Evolutionary conservation across 495 filamentous ascomycete species (phyloP), one percentile per base, ranked within the genome.

Genomic region (Trichoderma gamsii): DNA sequence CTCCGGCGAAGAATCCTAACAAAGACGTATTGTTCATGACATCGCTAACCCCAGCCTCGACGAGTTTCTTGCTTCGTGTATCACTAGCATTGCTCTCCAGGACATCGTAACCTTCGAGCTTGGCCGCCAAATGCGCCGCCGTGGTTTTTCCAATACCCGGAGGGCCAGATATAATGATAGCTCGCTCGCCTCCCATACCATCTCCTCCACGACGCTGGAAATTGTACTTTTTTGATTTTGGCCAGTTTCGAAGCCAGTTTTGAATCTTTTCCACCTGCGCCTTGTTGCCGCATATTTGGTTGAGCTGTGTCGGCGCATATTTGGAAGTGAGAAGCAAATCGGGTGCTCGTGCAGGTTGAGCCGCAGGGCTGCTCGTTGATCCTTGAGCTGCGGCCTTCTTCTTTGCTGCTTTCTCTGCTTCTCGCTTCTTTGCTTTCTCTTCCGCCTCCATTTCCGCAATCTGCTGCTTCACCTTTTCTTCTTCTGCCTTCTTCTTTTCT

Each of bases 121-220:
- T 94, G 2, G 95, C 96, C 11, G 96, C 90, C 5, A 99, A 82
- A 79, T 99, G 95, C 32, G 95, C 95, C 29, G 95, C 93, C 23
- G 96, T 98, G 2, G 95, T 99, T 79, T 99, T 99, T 69, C 95
- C 95, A 76, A 99, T 96, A 15, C 95, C 95, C 44, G 95, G 96
- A 44, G 95, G 94, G 0, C 95, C 95, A 70, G 96, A 89, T 70
- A 99, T 89, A 74, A 97, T 96, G 72, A 96, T 88, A 8, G 93
- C 90, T 66, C 96, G 88, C 72, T 87, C 90, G 0, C 79, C 77
- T 27, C 92, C 94, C 69, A 82, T 87, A 12, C 92, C 94, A 78
- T 98, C 93, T 23, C 89, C 82, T 1, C 95, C 95, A 68, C 85
- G 82, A 71, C 87, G 87, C 73, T 89, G 85, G 79, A 99, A 98